These are phyloP conservation scores for Sporothrix schenckii DNA, from an alignment of 2,329 filamentous ascomycete genomes.

Conservation along the genomic window DNA sequence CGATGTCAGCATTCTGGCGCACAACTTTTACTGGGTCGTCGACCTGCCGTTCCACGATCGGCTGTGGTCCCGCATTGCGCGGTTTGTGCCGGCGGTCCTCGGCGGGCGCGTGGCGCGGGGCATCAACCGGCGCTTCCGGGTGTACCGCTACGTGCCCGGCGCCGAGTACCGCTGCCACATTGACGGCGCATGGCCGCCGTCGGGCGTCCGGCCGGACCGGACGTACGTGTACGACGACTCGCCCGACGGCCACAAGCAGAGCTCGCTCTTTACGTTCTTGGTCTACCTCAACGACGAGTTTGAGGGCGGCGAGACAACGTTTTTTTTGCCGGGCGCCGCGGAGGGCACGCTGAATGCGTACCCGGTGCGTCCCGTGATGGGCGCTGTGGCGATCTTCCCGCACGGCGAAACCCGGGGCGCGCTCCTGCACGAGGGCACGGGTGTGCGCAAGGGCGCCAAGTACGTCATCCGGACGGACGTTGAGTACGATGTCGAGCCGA, in stretches of 20 bases:
- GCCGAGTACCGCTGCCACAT: constrained; percentile 74
- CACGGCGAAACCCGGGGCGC: constrained; percentile 69
- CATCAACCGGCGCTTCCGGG: constrained; percentile 69
- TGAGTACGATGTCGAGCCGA: constrained; percentile 63
- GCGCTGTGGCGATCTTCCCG: constrained; percentile 68
- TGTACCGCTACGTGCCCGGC: constrained; percentile 72
- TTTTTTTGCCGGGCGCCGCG: constrained; percentile 65
- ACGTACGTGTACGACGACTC: constrained; percentile 69
- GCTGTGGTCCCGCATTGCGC: constrained; percentile 63
- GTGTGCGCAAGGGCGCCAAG: constrained; percentile 66
- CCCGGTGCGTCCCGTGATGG: constrained; percentile 69
- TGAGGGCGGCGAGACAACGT: constrained; percentile 70
- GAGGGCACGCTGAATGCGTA: constrained; percentile 72
- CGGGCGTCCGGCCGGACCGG: constrained; percentile 60
- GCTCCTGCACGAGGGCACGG: constrained; percentile 70
- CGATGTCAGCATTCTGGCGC: constrained; percentile 66
- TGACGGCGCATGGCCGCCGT: constrained; percentile 73
- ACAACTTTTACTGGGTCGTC: constrained; percentile 75
- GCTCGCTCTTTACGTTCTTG: constrained; percentile 69
- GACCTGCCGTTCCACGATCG: constrained; percentile 64
- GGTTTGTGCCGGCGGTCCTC: constrained; percentile 59
- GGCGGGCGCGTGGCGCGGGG: constrained; percentile 62
- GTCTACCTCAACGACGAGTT: constrained; percentile 74
- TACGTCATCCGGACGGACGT: constrained; percentile 74
- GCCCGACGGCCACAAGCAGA: constrained; percentile 61